Percentiles rank a stretch among this genome's conserved stretches.
phyloP scores from a whole-genome alignment of 1,284 basidiomycete species.

The Mycena citricolor region DNA sequence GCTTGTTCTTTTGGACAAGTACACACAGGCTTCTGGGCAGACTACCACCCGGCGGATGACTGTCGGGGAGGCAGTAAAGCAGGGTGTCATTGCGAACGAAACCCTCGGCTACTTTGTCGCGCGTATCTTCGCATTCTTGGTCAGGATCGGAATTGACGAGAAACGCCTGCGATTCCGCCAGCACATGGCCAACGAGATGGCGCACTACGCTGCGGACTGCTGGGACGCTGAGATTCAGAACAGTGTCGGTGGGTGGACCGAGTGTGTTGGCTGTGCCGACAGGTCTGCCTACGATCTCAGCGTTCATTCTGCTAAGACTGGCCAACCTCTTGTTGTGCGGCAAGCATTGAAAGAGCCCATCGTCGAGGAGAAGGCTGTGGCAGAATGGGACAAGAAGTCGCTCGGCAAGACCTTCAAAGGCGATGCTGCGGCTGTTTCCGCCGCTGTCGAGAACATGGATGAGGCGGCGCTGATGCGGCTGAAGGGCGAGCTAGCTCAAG shows the following conservation, averaged over 20 bases:
- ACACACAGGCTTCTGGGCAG: conserved; percentile 78
- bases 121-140: conserved; percentile 88
- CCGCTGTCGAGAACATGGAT: conserved; percentile 66
- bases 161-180: conserved; percentile 88
- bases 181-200: conserved; percentile 97
- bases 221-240: conserved; percentile 99
- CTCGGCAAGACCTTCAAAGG: conserved; percentile 91
- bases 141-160: conserved; percentile 95
- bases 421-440: conserved; percentile 76
- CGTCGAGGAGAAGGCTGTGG: conserved; percentile 68
- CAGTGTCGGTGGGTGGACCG: conserved; percentile 90
- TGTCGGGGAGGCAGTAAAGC: conserved; percentile 87
- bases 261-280: conserved; percentile 99
- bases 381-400: conserved; percentile 85
- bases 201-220: conserved; percentile 97
- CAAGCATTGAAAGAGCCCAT: conserved; percentile 82
- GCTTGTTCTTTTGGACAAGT: conserved; percentile 80
- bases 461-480: conserved; percentile 71
- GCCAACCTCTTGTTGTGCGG: conserved; percentile 77
- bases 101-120: conserved; percentile 98
- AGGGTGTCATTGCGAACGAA: conserved; percentile 92
- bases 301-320: conserved; percentile 63
- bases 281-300: conserved; percentile 91
- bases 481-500: conserved; percentile 74
- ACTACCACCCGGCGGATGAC: conserved; percentile 69